phyloP scores from a whole-genome alignment of 148 eudicot species.

The Mesembryanthemum crystallinum region DNA sequence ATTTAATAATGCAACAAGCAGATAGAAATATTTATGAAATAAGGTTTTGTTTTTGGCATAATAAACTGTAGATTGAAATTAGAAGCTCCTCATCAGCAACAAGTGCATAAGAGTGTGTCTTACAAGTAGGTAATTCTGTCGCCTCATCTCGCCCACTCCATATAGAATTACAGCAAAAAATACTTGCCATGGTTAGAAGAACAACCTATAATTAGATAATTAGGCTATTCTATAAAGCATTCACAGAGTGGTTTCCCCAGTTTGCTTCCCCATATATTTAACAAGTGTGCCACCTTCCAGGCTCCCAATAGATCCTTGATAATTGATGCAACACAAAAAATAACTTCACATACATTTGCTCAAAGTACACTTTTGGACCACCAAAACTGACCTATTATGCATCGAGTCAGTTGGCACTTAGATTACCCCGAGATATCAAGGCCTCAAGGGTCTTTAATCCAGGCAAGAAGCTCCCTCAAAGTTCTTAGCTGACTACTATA shows the following conservation, averaged over 20 bases:
- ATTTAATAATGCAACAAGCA: neutral
- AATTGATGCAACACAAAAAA: neutral
- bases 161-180: neutral
- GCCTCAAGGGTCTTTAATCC: too few relatives aligned
- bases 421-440: too few relatives aligned
- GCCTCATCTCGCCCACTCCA: neutral
- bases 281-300: too few relatives aligned
- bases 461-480: too few relatives aligned
- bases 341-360: neutral
- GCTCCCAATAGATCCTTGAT: too few relatives aligned
- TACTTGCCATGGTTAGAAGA: slow-evolving; percentile 1
- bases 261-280: neutral
- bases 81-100: neutral
- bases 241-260: neutral
- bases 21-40: neutral
- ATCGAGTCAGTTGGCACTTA: too few relatives aligned
- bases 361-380: too few relatives aligned
- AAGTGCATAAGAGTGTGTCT: neutral
- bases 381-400: too few relatives aligned
- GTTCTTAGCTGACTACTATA: too few relatives aligned
- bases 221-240: neutral
- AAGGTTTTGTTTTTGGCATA: neutral
- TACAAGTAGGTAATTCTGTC: neutral
- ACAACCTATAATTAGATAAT: neutral
- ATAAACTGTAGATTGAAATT: neutral